phyloP scores from a whole-genome alignment of 345 rosid species.

The Pistacia vera region DNA sequence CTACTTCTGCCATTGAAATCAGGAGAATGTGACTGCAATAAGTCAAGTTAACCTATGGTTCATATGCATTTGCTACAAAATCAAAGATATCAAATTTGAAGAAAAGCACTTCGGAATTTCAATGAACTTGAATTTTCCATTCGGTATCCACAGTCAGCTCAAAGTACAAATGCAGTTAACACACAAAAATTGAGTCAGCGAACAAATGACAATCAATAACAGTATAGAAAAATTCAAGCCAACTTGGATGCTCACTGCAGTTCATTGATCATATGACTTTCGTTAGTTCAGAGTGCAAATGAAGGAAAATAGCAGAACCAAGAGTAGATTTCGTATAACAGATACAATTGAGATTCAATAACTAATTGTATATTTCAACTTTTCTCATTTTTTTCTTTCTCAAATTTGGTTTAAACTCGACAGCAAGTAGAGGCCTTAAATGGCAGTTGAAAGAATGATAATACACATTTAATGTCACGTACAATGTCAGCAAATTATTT shows the following conservation, averaged over 20 bases:
- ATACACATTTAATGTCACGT: constrained; percentile 6
- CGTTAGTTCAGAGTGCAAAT: not conserved
- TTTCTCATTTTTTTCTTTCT: not conserved
- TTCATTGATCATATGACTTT: not conserved
- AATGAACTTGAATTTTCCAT: too few species aligned
- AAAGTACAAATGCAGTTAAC: too few species aligned
- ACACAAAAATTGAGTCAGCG: too few species aligned
- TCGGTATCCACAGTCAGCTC: too few species aligned
- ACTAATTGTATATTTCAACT: not conserved
- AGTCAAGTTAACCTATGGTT: too few species aligned
- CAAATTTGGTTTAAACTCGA: not conserved
- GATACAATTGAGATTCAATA: not conserved
- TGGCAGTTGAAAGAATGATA: not conserved
- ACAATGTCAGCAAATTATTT: constrained; percentile 1
- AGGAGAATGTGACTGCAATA: too few species aligned
- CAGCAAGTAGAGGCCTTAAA: not conserved
- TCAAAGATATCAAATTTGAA: too few species aligned
- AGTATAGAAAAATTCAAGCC: not conserved
- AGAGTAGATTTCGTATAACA: not conserved
- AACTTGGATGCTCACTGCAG: not conserved
- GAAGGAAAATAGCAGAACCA: not conserved
- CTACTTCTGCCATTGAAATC: too few species aligned
- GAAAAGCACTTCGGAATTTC: too few species aligned
- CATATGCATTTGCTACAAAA: too few species aligned
- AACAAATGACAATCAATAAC: too few species aligned